A percentile compares a stretch with the other conserved stretches of the same genome.
Conservation (phyloP, 768 basidiomycete genomes). For the Pisolithus sp. region DNA sequence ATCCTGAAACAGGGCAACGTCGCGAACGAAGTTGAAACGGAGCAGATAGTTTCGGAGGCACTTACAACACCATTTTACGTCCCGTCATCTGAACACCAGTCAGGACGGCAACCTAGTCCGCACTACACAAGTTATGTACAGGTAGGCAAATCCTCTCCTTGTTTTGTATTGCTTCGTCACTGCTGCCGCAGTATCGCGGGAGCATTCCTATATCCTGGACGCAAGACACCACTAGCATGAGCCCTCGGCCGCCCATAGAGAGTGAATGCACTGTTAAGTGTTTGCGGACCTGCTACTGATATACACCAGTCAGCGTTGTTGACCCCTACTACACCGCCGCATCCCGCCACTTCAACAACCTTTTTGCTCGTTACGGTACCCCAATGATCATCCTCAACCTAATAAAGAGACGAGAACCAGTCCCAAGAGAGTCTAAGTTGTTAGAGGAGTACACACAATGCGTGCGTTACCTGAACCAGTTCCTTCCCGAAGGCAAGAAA, state of each 20-base stretch:
- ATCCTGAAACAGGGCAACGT: conserved; percentile 74
- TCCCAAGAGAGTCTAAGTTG: conserved; percentile 84
- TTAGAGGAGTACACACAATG: conserved; percentile 90
- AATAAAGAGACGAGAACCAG: conserved; percentile 78
- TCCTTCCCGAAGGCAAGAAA: conserved; percentile 76
- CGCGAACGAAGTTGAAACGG: conserved; percentile 98
- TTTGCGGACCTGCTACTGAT: conserved; percentile 1
- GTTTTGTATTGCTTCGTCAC: neutral
- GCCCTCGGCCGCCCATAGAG: conserved; percentile 92
- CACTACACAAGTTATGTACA: conserved; percentile 96
- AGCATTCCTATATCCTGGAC: conserved; percentile 97
- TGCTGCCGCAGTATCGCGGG: conserved; percentile 66
- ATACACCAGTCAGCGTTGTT: conserved; percentile 71
- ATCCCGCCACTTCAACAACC: conserved; percentile 85
- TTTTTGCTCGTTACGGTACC: conserved; percentile 83
- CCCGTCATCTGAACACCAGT: conserved; percentile 37
- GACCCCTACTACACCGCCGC: conserved; percentile 96
- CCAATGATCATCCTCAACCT: conserved; percentile 90
- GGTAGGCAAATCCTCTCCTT: conserved; percentile 29
- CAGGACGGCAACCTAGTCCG: conserved; percentile 59
- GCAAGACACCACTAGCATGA: conserved; percentile 86
- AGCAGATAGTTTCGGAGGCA: conserved; percentile 92
- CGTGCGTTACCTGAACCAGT: conserved; percentile 90
- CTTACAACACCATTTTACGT: conserved; percentile 85
- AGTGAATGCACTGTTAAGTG: conserved; percentile 44